Evolutionary conservation across 805 yeast species (phyloP).

Genomic region (Blastobotrys mokoenaii): DNA sequence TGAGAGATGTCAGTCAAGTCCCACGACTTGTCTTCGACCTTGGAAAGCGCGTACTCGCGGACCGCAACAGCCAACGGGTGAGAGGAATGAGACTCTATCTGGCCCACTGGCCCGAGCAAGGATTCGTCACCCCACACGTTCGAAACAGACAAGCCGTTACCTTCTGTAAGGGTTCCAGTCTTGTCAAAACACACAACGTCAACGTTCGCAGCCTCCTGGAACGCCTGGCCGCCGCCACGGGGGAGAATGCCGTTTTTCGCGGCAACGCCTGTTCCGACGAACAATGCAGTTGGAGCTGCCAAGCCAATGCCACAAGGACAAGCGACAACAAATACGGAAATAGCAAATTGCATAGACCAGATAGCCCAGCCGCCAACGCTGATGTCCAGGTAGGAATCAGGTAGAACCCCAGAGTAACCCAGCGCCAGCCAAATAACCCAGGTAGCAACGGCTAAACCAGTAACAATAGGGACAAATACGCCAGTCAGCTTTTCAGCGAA

Average conservation of each 20-base stretch:
- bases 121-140: slow-evolving; percentile 26
- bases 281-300: slow-evolving; percentile 78
- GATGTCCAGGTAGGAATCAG: slow-evolving; percentile 47
- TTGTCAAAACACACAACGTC: slow-evolving; percentile 67
- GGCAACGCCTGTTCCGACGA: slow-evolving; percentile 72
- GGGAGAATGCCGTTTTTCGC: slow-evolving; percentile 71
- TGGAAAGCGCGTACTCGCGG: slow-evolving; percentile 25
- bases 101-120: slow-evolving; percentile 44
- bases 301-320: slow-evolving; percentile 83
- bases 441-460: slow-evolving; percentile 48
- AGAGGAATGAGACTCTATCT: slow-evolving; percentile 53
- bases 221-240: slow-evolving; percentile 75
- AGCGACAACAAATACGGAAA: slow-evolving; percentile 73
- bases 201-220: slow-evolving; percentile 63
- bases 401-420: slow-evolving; percentile 47
- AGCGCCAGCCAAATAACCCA: slow-evolving; percentile 64
- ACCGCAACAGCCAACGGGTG: slow-evolving; percentile 65
- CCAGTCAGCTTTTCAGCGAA: slow-evolving; percentile 63
- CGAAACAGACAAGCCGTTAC: slow-evolving; percentile 51
- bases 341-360: slow-evolving; percentile 71
- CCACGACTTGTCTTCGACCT: slow-evolving; percentile 17
- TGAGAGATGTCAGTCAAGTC: slow-evolving; percentile 40
- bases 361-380: slow-evolving; percentile 68
- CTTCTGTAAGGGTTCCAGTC: slow-evolving; percentile 65
- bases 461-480: slow-evolving; percentile 63